Base-by-base conservation (phyloP, 2,329 filamentous ascomycete genomes). In the Escovopsis weberi region DNA sequence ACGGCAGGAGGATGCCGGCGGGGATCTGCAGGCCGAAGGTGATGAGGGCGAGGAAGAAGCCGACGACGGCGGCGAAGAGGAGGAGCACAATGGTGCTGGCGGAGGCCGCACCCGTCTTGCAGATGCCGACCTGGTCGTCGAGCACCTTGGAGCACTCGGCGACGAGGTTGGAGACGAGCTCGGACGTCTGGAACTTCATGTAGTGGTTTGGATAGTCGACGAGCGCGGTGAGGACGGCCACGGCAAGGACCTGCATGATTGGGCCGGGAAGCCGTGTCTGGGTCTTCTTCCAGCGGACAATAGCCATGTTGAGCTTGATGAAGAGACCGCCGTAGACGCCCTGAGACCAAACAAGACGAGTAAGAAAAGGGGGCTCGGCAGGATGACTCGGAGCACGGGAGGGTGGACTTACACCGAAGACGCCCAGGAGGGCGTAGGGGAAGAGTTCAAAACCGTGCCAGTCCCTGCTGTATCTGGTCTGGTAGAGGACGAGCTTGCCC, bases 151-250 rank as follows among this genome's bases (percentile, higher is more conserved):
- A 80, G 60, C 91, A 98, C 63, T 98, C 89, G 8, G 86, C 78
- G 58, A 98, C 96, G 26, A 98, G 76, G 44, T 82, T 83, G 47
- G 88, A 88, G 12, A 96, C 88, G 3, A 98, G 77, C 59, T 95
- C 86, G 0, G 87, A 88, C 19, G 84, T 78, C 58, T 96, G 89
- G 4, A 87, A 83, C 51, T 91, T 82, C 82, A 96, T 94, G 62
- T 95, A 96, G 43, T 87, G 81, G 62, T 95, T 94, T 10, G 91
- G 91, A 54, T 87, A 98, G 66, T 94, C 95, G 61, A 96, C 75
- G 37, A 96, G 59, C 1, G 89, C 86, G 2, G 88, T 94, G 19
- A 94, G 57, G 36, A 88, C 66, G 4, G 89, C 80, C 23, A 94
- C 77, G n/a, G 78, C 62, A 19, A 82, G 65, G 9, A 96, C 89